Conservation (phyloP, 106 monocot genomes). For the Cymbidium sinense region DNA sequence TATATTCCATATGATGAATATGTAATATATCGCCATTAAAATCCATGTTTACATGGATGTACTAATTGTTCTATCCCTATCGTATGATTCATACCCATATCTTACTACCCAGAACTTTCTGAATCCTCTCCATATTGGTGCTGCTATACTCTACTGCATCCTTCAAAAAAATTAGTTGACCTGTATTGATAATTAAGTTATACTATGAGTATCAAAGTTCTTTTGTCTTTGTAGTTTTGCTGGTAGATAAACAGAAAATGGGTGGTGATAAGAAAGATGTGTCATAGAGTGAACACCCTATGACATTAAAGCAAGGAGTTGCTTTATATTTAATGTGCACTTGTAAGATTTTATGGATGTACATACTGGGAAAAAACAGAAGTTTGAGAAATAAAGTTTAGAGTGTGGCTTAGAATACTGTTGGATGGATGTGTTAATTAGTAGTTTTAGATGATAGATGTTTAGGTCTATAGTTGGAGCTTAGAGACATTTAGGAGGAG, state of each 20-base stretch:
- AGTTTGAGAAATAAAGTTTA: background rate
- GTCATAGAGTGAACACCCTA: background rate
- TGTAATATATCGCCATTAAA: background rate
- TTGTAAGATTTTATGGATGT: background rate
- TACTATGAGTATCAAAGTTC: background rate
- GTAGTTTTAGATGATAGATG: no score
- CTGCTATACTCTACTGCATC: background rate
- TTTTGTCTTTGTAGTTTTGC: background rate
- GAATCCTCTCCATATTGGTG: background rate
- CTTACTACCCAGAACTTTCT: background rate
- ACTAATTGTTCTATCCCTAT: background rate
- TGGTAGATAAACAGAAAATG: background rate
- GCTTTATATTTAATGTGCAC: background rate
- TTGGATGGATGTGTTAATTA: background rate
- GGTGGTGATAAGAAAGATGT: background rate
- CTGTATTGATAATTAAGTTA: background rate
- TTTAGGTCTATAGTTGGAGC: no score
- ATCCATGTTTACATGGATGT: background rate
- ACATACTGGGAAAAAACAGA: background rate
- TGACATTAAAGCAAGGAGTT: background rate
- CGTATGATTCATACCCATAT: background rate
- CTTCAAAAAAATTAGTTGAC: background rate
- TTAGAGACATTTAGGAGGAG: no score
- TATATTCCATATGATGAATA: background rate
- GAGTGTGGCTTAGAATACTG: background rate